A percentile compares a stretch with the other conserved stretches of the same genome.
Conservation (phyloP, 2,329 filamentous ascomycete species). For the Alternaria conjuncta region DNA sequence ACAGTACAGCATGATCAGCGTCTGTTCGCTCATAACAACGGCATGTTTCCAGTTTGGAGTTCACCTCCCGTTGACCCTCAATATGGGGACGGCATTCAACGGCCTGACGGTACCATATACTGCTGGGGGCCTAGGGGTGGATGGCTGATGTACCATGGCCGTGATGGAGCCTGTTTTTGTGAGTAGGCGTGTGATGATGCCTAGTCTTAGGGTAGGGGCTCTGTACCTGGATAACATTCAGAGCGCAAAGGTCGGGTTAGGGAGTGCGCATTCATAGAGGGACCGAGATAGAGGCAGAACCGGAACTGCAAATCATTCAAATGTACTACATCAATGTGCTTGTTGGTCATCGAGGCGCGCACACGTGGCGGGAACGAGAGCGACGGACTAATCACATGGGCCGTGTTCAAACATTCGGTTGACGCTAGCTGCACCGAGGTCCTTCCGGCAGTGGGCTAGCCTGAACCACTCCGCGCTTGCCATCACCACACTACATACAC, state of each 20-base stretch:
- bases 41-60: neutral
- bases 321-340: neutral
- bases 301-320: neutral
- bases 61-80: neutral
- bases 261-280: neutral
- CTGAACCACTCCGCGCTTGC: neutral
- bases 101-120: neutral
- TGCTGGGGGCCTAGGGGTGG: neutral
- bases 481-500: neutral
- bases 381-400: neutral
- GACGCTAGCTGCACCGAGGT: neutral
- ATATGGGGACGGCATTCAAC: neutral
- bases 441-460: neutral
- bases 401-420: neutral
- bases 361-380: fast-evolving
- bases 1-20: neutral
- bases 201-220: neutral
- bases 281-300: neutral
- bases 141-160: neutral
- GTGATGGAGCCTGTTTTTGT: neutral
- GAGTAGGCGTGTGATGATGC: neutral
- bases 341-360: neutral
- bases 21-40: neutral
- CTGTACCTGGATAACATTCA: neutral
- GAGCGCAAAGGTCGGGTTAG: neutral